Percentiles rank a stretch among this genome's conserved stretches.
These are phyloP conservation scores for Paramecium bursaria DNA, from an alignment of 73 alveolate species.

Conservation along the genomic window DNA sequence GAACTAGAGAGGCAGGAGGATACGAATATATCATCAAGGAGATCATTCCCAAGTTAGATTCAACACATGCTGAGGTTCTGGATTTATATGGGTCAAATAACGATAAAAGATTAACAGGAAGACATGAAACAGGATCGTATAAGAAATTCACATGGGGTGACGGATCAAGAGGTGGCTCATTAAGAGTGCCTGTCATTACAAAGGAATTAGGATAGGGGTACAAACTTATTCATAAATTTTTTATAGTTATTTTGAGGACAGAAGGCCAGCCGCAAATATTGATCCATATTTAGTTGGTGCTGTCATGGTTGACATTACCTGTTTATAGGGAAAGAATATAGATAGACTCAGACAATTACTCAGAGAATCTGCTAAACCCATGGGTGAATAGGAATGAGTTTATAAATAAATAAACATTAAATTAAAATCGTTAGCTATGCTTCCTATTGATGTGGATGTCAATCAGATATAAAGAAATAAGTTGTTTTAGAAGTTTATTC, in stretches of 20 bases:
- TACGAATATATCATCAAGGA: constrained; percentile 61
- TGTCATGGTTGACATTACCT: constrained; percentile 74
- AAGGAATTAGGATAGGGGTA: constrained; percentile 78
- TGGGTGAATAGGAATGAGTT: too few relatives aligned
- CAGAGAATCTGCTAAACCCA: constrained; percentile 1
- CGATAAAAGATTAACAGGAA: constrained; percentile 87
- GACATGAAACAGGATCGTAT: constrained; percentile 83
- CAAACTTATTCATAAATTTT: not conserved
- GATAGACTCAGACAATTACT: not conserved
- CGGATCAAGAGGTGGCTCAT: constrained; percentile 92
- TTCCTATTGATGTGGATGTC: constrained; percentile 27
- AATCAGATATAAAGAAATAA: constrained; percentile 8
- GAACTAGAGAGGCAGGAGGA: constrained; percentile 84
- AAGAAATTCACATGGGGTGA: constrained; percentile 85
- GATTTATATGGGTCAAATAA: constrained; percentile 80
- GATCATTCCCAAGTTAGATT: constrained; percentile 69
- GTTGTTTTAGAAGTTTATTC: constrained; percentile 15
- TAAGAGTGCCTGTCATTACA: constrained; percentile 90
- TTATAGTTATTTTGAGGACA: constrained; percentile 85
- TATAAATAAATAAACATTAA: too few relatives aligned
- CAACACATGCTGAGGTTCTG: constrained; percentile 69
- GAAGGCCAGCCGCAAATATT: constrained; percentile 95
- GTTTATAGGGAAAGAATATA: not conserved
- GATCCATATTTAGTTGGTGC: constrained; percentile 91
- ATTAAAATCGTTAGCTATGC: too few relatives aligned